phyloP scores from a whole-genome alignment of 805 yeast genomes.

The Ogataea zsoltii region DNA sequence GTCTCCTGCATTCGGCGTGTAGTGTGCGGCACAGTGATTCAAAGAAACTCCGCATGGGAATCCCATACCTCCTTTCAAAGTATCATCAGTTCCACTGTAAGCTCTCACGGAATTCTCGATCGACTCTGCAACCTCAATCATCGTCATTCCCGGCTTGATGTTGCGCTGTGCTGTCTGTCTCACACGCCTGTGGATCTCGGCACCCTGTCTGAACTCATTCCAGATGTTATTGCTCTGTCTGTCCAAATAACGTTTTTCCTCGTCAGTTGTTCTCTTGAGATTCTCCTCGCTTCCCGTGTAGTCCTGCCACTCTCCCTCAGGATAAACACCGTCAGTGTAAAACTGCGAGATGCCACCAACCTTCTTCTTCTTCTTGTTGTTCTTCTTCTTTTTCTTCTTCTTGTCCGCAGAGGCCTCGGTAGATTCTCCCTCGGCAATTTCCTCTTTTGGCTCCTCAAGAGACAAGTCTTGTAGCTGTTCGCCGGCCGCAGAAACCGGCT shows the following conservation, averaged over 20 bases:
- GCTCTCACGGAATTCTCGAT: slow-evolving; percentile 84
- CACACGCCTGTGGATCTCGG: slow-evolving; percentile 93
- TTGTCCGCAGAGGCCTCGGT: slow-evolving; percentile 30
- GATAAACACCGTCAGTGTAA: slow-evolving; percentile 72
- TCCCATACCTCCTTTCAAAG: slow-evolving; percentile 83
- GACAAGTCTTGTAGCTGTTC: slow-evolving; percentile 10
- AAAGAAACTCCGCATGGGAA: slow-evolving; percentile 97
- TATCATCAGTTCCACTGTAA: slow-evolving; percentile 58
- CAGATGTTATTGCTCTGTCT: slow-evolving; percentile 62
- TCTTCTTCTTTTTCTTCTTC: slow-evolving; percentile 51
- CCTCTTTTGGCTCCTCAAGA: slow-evolving; percentile 2
- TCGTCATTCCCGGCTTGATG: slow-evolving; percentile 88
- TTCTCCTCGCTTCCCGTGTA: slow-evolving; percentile 62
- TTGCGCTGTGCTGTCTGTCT: slow-evolving; percentile 73
- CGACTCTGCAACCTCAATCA: slow-evolving; percentile 85
- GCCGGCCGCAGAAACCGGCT: slow-evolving; percentile 2
- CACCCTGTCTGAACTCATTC: slow-evolving; percentile 93
- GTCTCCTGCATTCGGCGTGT: slow-evolving; percentile 96
- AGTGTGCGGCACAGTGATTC: slow-evolving; percentile 96
- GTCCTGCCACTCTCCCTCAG: slow-evolving; percentile 86
- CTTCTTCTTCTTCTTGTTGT: slow-evolving; percentile 58
- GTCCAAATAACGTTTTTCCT: slow-evolving; percentile 80
- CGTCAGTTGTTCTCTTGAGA: slow-evolving; percentile 75
- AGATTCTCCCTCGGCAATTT: slow-evolving; percentile 16
- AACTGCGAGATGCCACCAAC: slow-evolving; percentile 63